Base-by-base conservation (phyloP, 192 early-diverging fungal genomes). In the Coemansia sp. region DNA sequence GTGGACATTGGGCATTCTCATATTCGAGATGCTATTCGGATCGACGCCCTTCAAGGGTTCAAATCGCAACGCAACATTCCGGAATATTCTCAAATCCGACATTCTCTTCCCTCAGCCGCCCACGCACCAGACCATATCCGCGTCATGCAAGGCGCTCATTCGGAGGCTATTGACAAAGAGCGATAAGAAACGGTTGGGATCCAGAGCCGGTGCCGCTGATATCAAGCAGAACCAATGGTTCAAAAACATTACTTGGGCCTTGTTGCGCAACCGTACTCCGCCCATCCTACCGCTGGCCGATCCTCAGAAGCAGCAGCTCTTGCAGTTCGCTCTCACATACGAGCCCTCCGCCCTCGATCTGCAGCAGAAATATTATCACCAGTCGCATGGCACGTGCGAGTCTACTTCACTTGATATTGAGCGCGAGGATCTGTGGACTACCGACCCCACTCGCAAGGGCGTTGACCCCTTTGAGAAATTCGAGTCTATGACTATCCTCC, bases 11-110 rank as follows among this genome's bases (percentile, higher is more conserved):
- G 98, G 98, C 12, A 94, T 99, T 29, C 84, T 99, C 29, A 92
- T 98, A 32, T 99, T 95, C 71, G 98, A 99, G 77, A 98, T 99
- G 98, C 88, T 99, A 80, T 98, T 85, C 80, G 92, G 94, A 15
- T 90, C 86, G 30, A 99, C 96, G 30, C 98, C 98, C n/a, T 99
- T 99, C 88, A 97, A 97, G 80, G 96, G 96, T 59, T 75, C 74
- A 32, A 89, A 93, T 72, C 85, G 96, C 32, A 93, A 94, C 67
- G 85, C 83, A 0, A 99, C 98, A 2, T 99, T 98, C 84, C 65
- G 84, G 59, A 94, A 93, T 70, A 91, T 99, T 44, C 68, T 99
- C 35, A 83, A 91, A 64, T 87, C 87, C 13, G 94, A 95, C 3
- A 86, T 93, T 35, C 63, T 71, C 3, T 99, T 99, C 61, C 91